phyloP scores from a whole-genome alignment of 768 basidiomycete species.

The Hemileccinum impolitum region DNA sequence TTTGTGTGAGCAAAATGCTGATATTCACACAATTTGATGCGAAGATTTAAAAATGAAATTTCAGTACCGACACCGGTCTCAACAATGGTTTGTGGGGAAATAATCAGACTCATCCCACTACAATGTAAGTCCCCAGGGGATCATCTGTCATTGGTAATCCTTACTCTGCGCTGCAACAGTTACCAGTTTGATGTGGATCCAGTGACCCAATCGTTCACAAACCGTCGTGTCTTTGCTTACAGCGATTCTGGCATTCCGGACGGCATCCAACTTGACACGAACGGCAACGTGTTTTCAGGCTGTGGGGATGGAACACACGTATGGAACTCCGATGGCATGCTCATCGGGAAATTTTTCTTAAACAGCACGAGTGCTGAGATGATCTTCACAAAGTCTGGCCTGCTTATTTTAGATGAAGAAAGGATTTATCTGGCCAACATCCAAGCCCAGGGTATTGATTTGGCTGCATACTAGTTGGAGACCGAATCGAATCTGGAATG shows the following conservation, averaged over 20 bases:
- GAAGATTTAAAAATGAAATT: conserved; percentile 16
- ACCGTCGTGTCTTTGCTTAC: conserved; percentile 68
- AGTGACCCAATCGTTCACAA: conserved; percentile 49
- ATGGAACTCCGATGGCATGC: conserved; percentile 50
- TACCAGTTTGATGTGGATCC: conserved; percentile 69
- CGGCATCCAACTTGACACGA: conserved; percentile 60
- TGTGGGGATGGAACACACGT: conserved; percentile 71
- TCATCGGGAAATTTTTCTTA: conserved; percentile 66
- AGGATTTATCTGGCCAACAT: conserved; percentile 38
- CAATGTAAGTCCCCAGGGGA: conserved; percentile 47
- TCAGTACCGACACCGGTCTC: conserved; percentile 29
- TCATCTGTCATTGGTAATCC: background rate
- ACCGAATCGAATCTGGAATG: background rate
- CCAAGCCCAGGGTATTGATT: conserved; percentile 27
- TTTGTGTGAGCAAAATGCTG: conserved; percentile 47
- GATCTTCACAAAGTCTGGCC: conserved; percentile 38
- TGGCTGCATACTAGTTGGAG: conserved; percentile 9
- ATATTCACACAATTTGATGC: background rate
- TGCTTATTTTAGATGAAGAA: conserved; percentile 41
- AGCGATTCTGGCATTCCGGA: conserved; percentile 66
- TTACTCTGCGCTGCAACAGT: conserved; percentile 32
- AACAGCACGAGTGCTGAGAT: conserved; percentile 34
- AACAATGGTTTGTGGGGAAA: conserved; percentile 49
- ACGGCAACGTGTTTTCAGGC: conserved; percentile 65
- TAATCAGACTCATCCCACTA: conserved; percentile 61